Conservation (phyloP, 1,284 basidiomycete genomes). For the Athelia psychrophila region DNA sequence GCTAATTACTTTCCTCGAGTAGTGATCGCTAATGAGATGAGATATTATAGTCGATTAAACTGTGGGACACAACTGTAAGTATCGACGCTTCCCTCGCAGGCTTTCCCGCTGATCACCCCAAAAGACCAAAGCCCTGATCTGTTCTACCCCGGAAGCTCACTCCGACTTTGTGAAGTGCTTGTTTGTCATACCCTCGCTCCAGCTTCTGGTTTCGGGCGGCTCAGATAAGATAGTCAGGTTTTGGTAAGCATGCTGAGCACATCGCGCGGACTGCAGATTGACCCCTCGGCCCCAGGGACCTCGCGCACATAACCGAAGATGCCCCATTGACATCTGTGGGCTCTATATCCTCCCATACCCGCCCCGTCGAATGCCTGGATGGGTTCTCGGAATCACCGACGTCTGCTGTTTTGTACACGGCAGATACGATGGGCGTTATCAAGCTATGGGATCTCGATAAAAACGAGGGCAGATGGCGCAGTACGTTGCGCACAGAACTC, state of each 20-base stretch:
- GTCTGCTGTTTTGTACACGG: constrained; percentile 65
- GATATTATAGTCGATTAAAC: constrained; percentile 62
- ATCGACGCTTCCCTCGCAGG: neutral
- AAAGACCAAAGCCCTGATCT: constrained; percentile 62
- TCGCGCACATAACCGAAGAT: constrained; percentile 40
- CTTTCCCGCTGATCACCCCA: constrained; percentile 36
- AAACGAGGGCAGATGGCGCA: constrained; percentile 47
- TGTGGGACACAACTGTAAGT: constrained; percentile 78
- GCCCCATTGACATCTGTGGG: constrained; percentile 52
- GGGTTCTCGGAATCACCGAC: constrained; percentile 41
- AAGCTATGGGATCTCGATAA: constrained; percentile 65
- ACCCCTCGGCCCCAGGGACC: constrained; percentile 53
- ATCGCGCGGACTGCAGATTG: neutral
- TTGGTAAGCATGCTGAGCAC: constrained; percentile 52
- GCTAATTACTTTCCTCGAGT: constrained; percentile 7
- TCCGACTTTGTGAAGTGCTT: constrained; percentile 86
- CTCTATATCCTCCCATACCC: constrained; percentile 70
- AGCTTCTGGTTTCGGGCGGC: constrained; percentile 79
- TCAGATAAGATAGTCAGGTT: constrained; percentile 90
- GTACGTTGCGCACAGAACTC: constrained; percentile 55
- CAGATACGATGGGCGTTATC: constrained; percentile 85
- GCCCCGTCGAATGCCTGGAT: constrained; percentile 66
- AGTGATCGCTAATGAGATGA: constrained; percentile 1
- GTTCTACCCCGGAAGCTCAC: constrained; percentile 74
- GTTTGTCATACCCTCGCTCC: constrained; percentile 61